Base-by-base conservation (phyloP, 352 stramenopile genomes). In the Phytophthora palmivora region DNA sequence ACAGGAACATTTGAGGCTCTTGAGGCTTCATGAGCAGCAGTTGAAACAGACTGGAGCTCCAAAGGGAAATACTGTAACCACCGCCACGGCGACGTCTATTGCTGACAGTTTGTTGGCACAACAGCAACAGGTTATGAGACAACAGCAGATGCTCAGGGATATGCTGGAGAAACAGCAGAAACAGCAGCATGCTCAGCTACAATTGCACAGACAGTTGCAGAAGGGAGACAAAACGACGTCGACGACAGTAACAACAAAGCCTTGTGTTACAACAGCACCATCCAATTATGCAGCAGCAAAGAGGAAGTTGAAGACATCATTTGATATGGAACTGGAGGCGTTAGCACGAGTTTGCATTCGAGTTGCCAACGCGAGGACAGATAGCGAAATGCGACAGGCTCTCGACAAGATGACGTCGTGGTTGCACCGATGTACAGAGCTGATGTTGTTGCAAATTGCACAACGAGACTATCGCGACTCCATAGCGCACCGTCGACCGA, bases 281-380 rank as follows among this genome's bases (percentile, higher is more conserved):
- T 38, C 61, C 8, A 45, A 42, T 38, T 65, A 65, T 39, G 36
- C 57, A 9, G 18, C 55, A 8, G 76, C 74, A 43, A 87, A 84
- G 57, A 69, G 59, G 16, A 87, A 80, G 61, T 63, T 43, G 28
- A 77, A 75, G 41, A 69, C 70, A 2, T 46, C 70, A 4, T 44
- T 80, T 4, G 80, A 88, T 39, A 76, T 66, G 32, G 79, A 90
- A 18, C 78, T 91, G 68, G 84, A 93, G 55, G 70, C 63, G 21
- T 69, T 93, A 24, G 80, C 84, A 34, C 72, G 74, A 2, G 58
- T 80, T 10, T 76, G 86, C 34, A 76, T 78, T n/a, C 79, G 77
- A 0, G 43, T 93, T 2, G 71, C 75, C n/a, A 63, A 67, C 16
- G 68, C 78, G 1, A 66, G 68, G 41, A 91, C 59, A 7, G 79